phyloP scores from a whole-genome alignment of 805 yeast species.

The Zygosaccharomyces gambellarensis region DNA sequence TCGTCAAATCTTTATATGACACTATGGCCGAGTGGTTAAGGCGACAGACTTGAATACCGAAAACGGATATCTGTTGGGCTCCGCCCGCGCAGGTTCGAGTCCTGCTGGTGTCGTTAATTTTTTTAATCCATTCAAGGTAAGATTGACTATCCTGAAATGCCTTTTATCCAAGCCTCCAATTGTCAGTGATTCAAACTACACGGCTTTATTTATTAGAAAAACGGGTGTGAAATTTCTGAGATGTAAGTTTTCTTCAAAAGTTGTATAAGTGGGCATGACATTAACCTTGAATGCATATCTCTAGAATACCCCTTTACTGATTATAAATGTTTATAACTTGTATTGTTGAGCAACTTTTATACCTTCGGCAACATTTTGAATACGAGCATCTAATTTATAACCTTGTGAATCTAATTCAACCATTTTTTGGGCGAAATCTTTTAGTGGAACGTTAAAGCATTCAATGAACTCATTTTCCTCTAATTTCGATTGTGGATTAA shows the following conservation, averaged over 20 bases:
- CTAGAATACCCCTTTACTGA: neutral
- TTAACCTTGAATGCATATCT: neutral
- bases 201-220: too few relatives aligned
- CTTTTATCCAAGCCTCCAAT: too few relatives aligned
- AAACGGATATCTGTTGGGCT: constrained; percentile 39
- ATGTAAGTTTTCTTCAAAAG: too few relatives aligned
- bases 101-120: constrained; percentile 42
- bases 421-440: constrained; percentile 51
- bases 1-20: constrained; percentile 15
- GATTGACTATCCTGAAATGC: too few relatives aligned
- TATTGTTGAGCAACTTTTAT: constrained; percentile 49
- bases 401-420: constrained; percentile 55
- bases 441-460: constrained; percentile 68
- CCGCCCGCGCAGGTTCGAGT: constrained; percentile 47
- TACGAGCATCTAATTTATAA: constrained; percentile 77
- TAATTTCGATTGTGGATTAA: constrained; percentile 63
- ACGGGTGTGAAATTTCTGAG: too few relatives aligned
- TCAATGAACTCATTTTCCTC: constrained; percentile 94
- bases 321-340: neutral
- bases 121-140: constrained; percentile 11
- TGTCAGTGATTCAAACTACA: too few relatives aligned
- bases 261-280: neutral
- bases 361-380: constrained; percentile 84
- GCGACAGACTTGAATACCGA: constrained; percentile 41
- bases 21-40: constrained; percentile 48